Conservation (phyloP, 176 grass and related monocot genomes). For the Stipa capillata region DNA sequence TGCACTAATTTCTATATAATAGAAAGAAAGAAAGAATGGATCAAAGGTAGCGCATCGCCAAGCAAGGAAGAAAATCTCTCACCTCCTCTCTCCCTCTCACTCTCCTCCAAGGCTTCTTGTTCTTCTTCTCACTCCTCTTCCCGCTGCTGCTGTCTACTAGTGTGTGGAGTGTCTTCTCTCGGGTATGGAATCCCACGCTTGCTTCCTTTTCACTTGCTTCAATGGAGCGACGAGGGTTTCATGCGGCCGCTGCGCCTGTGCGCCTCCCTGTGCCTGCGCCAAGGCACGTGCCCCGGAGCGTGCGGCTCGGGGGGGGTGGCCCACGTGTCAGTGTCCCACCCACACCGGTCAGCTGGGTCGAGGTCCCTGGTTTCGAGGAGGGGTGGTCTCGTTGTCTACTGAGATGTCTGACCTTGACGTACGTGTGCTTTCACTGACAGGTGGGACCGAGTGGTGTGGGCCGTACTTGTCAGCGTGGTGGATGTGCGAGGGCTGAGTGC, state of each 20-base stretch:
- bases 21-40: not conserved
- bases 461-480: rapidly evolving
- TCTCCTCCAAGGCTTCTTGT: not conserved
- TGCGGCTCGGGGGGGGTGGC: not conserved
- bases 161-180: not conserved
- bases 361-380: constrained; percentile 12
- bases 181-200: not conserved
- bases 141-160: not conserved
- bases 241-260: constrained; percentile 32
- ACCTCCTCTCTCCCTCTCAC: not conserved
- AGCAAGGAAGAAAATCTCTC: not conserved
- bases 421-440: not conserved
- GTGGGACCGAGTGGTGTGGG: rapidly evolving
- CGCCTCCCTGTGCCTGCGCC: not conserved
- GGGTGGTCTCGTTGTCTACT: not conserved
- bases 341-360: not conserved
- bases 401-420: not conserved
- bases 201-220: constrained; percentile 21
- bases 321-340: not conserved
- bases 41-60: not conserved
- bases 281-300: constrained; percentile 34
- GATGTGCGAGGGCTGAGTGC: rapidly evolving
- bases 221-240: not conserved
- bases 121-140: not conserved
- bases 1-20: not conserved